Evolutionary conservation across 2,329 filamentous ascomycete species (phyloP).

Genomic region (Westerdykella aurantiaca): DNA sequence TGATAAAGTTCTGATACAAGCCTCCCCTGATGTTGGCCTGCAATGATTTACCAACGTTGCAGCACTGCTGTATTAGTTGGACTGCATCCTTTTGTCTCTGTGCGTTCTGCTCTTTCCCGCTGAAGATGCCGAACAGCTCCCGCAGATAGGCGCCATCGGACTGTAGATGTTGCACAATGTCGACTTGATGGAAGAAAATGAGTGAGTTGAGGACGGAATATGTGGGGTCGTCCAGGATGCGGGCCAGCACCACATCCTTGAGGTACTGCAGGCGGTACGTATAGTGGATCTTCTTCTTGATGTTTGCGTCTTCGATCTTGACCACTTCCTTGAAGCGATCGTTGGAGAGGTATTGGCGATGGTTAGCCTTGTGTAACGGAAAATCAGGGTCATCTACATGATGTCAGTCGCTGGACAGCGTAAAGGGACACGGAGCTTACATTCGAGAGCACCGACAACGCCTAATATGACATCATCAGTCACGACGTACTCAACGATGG

Average conservation of each 20-base stretch:
- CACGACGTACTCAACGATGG: conserved; percentile 90
- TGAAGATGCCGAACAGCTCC: conserved; percentile 84
- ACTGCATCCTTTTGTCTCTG: conserved; percentile 89
- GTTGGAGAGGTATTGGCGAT: conserved; percentile 85
- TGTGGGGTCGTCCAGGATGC: conserved; percentile 94
- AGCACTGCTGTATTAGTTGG: conserved; percentile 94
- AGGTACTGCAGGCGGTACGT: conserved; percentile 95
- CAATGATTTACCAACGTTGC: conserved; percentile 86
- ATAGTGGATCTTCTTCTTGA: conserved; percentile 88
- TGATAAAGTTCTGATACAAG: conserved; percentile 85
- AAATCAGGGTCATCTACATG: conserved; percentile 82
- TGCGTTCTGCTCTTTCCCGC: conserved; percentile 55
- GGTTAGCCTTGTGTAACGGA: conserved; percentile 93
- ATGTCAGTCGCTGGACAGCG: conserved; percentile 26
- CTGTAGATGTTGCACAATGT: conserved; percentile 94
- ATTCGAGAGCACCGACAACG: conserved; percentile 92
- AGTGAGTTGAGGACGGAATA: conserved; percentile 96
- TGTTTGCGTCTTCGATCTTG: conserved; percentile 73
- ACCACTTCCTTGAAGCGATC: conserved; percentile 96
- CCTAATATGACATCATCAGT: conserved; percentile 84
- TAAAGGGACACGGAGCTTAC: conserved; percentile 35
- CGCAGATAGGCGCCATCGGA: conserved; percentile 69
- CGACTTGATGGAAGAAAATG: conserved; percentile 98
- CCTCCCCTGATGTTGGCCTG: conserved; percentile 75
- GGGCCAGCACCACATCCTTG: conserved; percentile 94